phyloP scores from a whole-genome alignment of 2,329 filamentous ascomycete species.

The Whalleya microplaca region DNA sequence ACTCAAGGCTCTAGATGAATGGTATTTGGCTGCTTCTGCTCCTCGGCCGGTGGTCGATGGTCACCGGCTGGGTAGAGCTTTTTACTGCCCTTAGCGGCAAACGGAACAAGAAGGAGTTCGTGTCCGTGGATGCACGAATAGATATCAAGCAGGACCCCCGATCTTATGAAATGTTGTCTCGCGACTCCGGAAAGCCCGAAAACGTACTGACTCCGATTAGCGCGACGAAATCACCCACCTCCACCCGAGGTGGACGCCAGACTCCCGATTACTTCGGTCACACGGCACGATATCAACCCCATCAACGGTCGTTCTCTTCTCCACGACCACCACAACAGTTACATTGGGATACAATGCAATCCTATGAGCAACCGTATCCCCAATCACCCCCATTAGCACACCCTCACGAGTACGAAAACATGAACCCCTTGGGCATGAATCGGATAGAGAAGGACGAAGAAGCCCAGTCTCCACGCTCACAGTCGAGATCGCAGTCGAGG shows the following conservation, averaged over 20 bases:
- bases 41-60: slow-evolving; percentile 82
- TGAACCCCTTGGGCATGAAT: slow-evolving; percentile 62
- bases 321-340: slow-evolving; percentile 52
- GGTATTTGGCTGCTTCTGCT: slow-evolving; percentile 85
- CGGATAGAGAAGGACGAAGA: slow-evolving; percentile 47
- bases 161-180: slow-evolving; percentile 81
- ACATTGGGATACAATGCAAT: slow-evolving; percentile 49
- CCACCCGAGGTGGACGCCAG: slow-evolving; percentile 38
- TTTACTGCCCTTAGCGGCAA: slow-evolving; percentile 51
- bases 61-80: slow-evolving; percentile 79
- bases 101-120: slow-evolving; percentile 74
- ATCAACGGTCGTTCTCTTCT: slow-evolving; percentile 59
- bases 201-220: slow-evolving; percentile 55
- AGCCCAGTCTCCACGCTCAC: slow-evolving; percentile 18
- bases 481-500: slow-evolving; percentile 14
- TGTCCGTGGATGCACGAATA: slow-evolving; percentile 78
- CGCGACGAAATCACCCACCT: slow-evolving; percentile 38
- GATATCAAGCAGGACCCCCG: slow-evolving; percentile 65
- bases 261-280: slow-evolving; percentile 57
- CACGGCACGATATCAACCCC: slow-evolving; percentile 58
- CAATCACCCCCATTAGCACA: slow-evolving; percentile 30
- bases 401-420: slow-evolving; percentile 39
- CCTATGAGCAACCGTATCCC: slow-evolving; percentile 40
- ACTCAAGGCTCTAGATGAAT: slow-evolving; percentile 60
- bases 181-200: slow-evolving; percentile 53